Base-by-base conservation (phyloP, 257 asterid genomes). In the Gentiana macrophylla region DNA sequence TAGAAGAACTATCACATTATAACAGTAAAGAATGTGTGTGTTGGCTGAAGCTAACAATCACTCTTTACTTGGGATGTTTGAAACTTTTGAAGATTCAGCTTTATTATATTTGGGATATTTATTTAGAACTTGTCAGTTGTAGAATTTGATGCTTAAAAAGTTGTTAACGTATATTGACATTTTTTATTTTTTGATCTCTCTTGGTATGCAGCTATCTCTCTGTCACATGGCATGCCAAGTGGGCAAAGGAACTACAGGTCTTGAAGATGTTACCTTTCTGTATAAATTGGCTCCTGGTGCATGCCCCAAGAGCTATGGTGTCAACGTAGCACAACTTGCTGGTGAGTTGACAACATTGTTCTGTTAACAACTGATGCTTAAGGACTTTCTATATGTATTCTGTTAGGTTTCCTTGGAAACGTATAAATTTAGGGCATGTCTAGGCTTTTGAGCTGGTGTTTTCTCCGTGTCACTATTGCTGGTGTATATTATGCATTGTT, bases 291-390 rank as follows among this genome's bases (percentile, higher is more conserved):
- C 83, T 24, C 78, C 74, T 5, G 97, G 94, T 49, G 85, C 96
- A 72, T 91, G 98, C 78, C 98, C 98, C 55, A 85, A 83, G 72
- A 91, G 98, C 68, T 91, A 91, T 34, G 98, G 98, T 69, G 94
- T 87, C 65, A 91, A 91, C 60, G 95, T 91, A 67, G 98, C 98
- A 57, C 81, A 94, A 45, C 65, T 91, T 52, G 98, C 98, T 58
- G 96, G 98, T 87, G 67, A 65, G 74, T 69, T 32, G 37, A 5
- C 43, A 12, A 4, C 37, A 4, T 34, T 67, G 6, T 61, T 12
- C 9, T 52, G 8, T 41, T 35, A 32, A 49, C 35, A 50, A 24
- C 6, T 12, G 9, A 15, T 32, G 43, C 5, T 24, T 2, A 43
- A 34, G 43, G 51, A 48, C 65, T 43, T 15, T 32, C 50, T 34